Evolutionary conservation across 2,329 filamentous ascomycete genomes (phyloP), one percentile per base, ranked within the genome.

Genomic region (Elsinoe fawcettii): DNA sequence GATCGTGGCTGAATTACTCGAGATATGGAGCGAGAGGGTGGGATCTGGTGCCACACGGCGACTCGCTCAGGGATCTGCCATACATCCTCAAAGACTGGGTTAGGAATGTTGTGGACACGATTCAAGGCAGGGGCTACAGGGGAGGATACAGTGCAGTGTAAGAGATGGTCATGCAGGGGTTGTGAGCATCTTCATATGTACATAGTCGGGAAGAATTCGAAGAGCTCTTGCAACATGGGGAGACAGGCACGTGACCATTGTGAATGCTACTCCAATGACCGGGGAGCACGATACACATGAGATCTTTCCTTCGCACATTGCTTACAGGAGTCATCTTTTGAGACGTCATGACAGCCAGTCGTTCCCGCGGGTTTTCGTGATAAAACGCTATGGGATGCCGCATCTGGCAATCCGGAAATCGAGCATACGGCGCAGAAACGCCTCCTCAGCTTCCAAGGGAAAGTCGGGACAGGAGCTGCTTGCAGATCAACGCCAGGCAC

Each of bases 1-100:
- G 92, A 62, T 95, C 91, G 18, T 99, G 93, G 93, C 84, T 97
- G 70, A 97, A 97, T 77, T 97, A 97, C 80, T 96, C 90, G 76
- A 88, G 91, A 61, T 96, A 96, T 72, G 92, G 92, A 49, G 91
- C 92, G 55, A 82, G 92, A 44, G 93, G 93, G 58, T 97, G 91
- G 91, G 93, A 97, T 67, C 80, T 96, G 16, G 78, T 97, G 16
- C 93, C 93, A 12, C 92, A 97, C 69, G 88, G 88, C 63, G 93
- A 99, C 71, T 87, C 88, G 0, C 87, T 97, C 65, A 85, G 92
- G 62, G 93, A 99, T 67, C 75, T 96, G 18, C 93, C 93, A 2
- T 97, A 96, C 69, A 80, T 97, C 56, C 73, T 96, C 62, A 91
- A 92, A 73, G 93, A 99, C 71, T 95, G 88, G 83, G 79, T 82